These are phyloP conservation scores for Leccinum incarnatum DNA, from an alignment of 768 basidiomycete species.

Conservation along the genomic window DNA sequence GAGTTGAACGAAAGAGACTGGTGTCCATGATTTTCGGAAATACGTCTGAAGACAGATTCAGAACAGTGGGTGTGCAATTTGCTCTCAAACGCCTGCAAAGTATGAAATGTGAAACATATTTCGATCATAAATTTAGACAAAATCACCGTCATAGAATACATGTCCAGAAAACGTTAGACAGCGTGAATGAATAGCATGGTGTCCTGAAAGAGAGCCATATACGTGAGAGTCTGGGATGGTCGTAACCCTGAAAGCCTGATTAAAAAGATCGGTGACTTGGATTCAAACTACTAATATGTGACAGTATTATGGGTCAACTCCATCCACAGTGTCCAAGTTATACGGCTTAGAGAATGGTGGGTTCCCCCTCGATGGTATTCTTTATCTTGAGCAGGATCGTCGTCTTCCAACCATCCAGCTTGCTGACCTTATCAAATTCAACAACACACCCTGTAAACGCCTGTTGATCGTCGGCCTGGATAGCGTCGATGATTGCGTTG, in stretches of 20 bases:
- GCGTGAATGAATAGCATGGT: too few species aligned
- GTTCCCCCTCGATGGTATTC: slow-evolving; percentile 65
- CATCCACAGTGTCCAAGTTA: not conserved
- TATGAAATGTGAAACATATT: too few species aligned
- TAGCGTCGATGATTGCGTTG: slow-evolving; percentile 71
- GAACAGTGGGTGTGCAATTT: too few species aligned
- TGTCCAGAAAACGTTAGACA: too few species aligned
- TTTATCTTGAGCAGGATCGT: slow-evolving; percentile 87
- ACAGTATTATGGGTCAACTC: not conserved
- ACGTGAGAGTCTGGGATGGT: too few species aligned
- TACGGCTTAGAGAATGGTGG: slow-evolving; percentile 28
- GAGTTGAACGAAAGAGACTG: too few species aligned
- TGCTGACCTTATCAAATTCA: slow-evolving; percentile 89
- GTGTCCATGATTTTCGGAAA: too few species aligned
- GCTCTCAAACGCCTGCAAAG: too few species aligned
- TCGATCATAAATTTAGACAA: too few species aligned
- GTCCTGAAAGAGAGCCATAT: too few species aligned
- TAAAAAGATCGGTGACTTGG: not conserved
- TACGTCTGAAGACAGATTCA: too few species aligned
- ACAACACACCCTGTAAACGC: slow-evolving; percentile 80
- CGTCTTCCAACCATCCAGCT: slow-evolving; percentile 97
- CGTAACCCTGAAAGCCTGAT: not conserved
- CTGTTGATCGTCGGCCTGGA: slow-evolving; percentile 68
- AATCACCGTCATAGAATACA: too few species aligned
- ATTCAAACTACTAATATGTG: not conserved